Base-by-base conservation (phyloP, 2,329 filamentous ascomycete genomes). In the Didymella keratinophila region DNA sequence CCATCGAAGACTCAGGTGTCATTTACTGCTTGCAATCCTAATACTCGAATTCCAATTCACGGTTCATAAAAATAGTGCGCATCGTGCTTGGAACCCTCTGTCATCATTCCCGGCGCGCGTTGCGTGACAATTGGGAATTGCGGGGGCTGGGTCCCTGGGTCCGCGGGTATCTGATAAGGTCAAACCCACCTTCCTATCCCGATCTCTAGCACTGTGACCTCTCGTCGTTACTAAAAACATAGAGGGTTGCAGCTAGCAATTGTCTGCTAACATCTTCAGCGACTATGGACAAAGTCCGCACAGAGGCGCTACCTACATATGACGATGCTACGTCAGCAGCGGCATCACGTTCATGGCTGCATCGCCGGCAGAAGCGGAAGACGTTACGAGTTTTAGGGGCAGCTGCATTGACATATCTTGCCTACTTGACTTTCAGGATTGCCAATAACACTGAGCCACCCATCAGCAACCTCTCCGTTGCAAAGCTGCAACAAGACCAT, bases 401-500 rank as follows among this genome's bases (percentile, higher is more conserved):
- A 10, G 63, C 61, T 10, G 63, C 58, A 30, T 41, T 72, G 20
- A 55, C 61, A 2, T 72, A 65, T 44, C 53, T 73, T 11, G 62
- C 63, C 10, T 70, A 55, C 45, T 60, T 60, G 12, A 56, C 65
- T 0, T 58, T 64, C 47, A 61, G 49, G 12, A 68, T 67, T 10
- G 56, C 64, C 14, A 57, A 42, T 27, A 66, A 66, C 32, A 71
- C 66, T 3, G 44, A 46, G 14, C 63, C 60, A 23, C 49, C 59
- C n/a, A 27, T 20, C 25, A 60, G 44, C 23, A 61, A 58, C 2
- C 75, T 89, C 3, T 88, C 86, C 1, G 61, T 80, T 21, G 75
- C 82, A 44, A 83, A 81, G 65, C 78, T 90, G 21, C 76, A 81
- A 34, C 77, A 80, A 12, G 83, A 89, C 64, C 75, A 88, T 21